phyloP scores from a whole-genome alignment of 768 basidiomycete species.

The Roridomyces roridus region DNA sequence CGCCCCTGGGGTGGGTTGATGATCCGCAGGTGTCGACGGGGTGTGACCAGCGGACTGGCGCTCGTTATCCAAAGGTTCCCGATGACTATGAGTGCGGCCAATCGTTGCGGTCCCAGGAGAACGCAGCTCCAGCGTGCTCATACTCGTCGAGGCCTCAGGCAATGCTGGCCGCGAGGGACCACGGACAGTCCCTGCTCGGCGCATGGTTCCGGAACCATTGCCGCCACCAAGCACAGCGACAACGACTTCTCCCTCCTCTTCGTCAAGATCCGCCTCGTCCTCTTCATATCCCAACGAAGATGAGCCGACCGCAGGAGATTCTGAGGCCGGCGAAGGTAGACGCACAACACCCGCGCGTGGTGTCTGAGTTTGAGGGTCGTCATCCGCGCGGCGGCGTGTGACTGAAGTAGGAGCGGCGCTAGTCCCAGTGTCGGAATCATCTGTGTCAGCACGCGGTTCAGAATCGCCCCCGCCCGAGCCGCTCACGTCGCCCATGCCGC shows the following conservation, averaged over 20 bases:
- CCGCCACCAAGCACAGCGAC: slow-evolving; percentile 20
- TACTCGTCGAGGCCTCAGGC: neutral
- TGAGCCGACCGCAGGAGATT: slow-evolving; percentile 19
- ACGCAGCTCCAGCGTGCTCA: neutral
- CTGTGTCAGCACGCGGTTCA: slow-evolving; percentile 22
- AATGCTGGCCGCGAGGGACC: slow-evolving; percentile 3
- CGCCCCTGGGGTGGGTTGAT: slow-evolving; percentile 54
- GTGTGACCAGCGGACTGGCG: slow-evolving; percentile 33
- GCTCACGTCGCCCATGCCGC: slow-evolving; percentile 19
- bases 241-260: slow-evolving; percentile 24
- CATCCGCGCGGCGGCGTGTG: slow-evolving; percentile 7
- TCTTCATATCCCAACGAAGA: slow-evolving; percentile 18
- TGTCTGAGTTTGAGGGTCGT: slow-evolving; percentile 24
- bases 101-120: neutral
- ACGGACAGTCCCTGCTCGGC: slow-evolving; percentile 22
- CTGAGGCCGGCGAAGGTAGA: slow-evolving; percentile 14
- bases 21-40: slow-evolving; percentile 32
- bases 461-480: slow-evolving; percentile 20
- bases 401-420: neutral
- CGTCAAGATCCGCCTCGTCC: slow-evolving; percentile 16
- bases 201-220: slow-evolving; percentile 18
- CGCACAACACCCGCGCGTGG: slow-evolving; percentile 23
- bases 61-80: slow-evolving; percentile 30
- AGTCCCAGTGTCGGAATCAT: neutral
- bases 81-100: slow-evolving; percentile 18